Conservation (phyloP, 2,329 filamentous ascomycete species). For the Aspergillus calidoustus region DNA sequence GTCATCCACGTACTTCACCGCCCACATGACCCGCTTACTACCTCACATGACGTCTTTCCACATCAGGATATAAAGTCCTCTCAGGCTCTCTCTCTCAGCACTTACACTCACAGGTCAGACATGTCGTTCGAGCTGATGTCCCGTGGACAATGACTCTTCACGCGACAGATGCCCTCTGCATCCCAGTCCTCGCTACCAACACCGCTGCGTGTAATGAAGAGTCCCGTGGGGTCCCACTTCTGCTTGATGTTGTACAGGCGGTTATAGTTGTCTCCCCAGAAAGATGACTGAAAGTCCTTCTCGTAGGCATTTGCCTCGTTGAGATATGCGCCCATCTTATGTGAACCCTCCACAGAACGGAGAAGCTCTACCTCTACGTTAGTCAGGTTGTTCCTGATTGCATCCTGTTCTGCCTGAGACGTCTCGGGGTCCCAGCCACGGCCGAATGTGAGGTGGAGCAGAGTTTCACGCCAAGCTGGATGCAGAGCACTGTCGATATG, state of each 20-base stretch:
- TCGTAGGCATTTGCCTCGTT: conserved; percentile 32
- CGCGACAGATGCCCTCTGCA: conserved; percentile 17
- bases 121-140: background rate
- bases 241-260: conserved; percentile 25
- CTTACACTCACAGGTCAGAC: background rate
- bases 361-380: conserved; percentile 26
- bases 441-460: conserved; percentile 21
- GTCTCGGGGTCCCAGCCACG: conserved; percentile 19
- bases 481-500: conserved; percentile 23
- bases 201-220: conserved; percentile 17
- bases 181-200: conserved; percentile 22
- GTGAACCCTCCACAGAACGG: conserved; percentile 23
- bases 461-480: conserved; percentile 25
- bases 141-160: background rate
- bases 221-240: conserved; percentile 15
- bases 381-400: conserved; percentile 21
- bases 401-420: conserved; percentile 8
- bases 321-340: conserved; percentile 35
- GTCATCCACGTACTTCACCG: conserved; percentile 16
- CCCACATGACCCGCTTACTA: conserved; percentile 14
- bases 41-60: conserved; percentile 7
- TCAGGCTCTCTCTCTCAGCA: background rate
- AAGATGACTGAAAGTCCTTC: conserved; percentile 20
- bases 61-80: background rate
- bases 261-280: conserved; percentile 29